These are phyloP conservation scores for Anthracocystis setariae DNA, from an alignment of 1,284 basidiomycete genomes.

Conservation along the genomic window DNA sequence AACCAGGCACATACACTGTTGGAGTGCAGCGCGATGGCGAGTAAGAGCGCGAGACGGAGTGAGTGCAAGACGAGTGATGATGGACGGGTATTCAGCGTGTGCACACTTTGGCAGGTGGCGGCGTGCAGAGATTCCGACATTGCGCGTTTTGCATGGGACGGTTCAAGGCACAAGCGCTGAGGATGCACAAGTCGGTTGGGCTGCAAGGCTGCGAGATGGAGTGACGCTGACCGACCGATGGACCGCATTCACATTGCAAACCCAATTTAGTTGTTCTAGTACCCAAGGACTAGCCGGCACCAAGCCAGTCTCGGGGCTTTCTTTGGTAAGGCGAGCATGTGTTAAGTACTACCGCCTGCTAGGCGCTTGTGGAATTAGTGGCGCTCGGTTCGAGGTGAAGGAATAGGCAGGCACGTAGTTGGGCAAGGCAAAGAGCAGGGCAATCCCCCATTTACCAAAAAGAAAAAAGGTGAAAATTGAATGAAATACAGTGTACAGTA, in stretches of 20 bases:
- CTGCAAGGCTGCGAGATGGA: slow-evolving; percentile 8
- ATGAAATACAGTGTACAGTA: too few species aligned
- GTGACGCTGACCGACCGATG: slow-evolving; percentile 15
- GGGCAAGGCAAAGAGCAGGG: too few species aligned
- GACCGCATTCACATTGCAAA: slow-evolving; percentile 1
- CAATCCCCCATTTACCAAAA: too few species aligned
- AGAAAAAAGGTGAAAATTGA: too few species aligned
- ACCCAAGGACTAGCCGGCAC: too few species aligned
- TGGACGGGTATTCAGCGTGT: slow-evolving; percentile 14
- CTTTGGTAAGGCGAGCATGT: too few species aligned
- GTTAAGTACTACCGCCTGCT: too few species aligned
- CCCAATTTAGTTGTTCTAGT: too few species aligned
- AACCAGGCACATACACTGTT: slow-evolving; percentile 11
- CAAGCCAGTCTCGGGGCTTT: too few species aligned
- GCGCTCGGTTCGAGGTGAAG: too few species aligned
- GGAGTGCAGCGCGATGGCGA: slow-evolving; percentile 13
- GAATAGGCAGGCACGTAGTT: too few species aligned
- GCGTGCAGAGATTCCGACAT: neutral
- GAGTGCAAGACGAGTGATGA: slow-evolving; percentile 24
- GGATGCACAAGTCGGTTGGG: slow-evolving; percentile 5
- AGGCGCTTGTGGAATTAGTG: too few species aligned
- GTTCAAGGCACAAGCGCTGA: slow-evolving; percentile 7
- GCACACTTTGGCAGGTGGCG: slow-evolving; percentile 30
- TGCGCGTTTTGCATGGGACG: slow-evolving; percentile 10
- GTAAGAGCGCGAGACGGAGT: slow-evolving; percentile 33